Evolutionary conservation across 768 basidiomycete genomes (phyloP).

Genomic region (Russula compacta): DNA sequence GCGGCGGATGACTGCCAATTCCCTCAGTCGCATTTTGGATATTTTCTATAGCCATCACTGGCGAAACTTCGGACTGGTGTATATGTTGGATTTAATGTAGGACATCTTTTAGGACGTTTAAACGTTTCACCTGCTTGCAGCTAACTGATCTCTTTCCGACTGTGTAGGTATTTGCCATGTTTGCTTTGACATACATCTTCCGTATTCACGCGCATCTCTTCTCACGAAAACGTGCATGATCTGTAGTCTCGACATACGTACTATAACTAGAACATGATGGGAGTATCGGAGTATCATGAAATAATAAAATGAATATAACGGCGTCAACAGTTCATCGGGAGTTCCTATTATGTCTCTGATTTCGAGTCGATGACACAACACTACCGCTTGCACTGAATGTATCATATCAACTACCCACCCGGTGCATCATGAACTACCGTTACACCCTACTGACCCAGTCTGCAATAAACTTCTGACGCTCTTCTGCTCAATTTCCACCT

Average conservation of each 20-base stretch:
- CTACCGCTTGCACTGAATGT: too few relatives aligned
- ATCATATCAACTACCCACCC: too few relatives aligned
- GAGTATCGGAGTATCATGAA: too few relatives aligned
- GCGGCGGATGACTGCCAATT: slow-evolving; percentile 41
- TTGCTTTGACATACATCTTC: slow-evolving; percentile 48
- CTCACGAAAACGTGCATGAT: neutral
- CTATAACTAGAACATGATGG: neutral
- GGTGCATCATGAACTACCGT: too few relatives aligned
- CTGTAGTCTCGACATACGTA: too few relatives aligned
- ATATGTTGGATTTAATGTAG: slow-evolving; percentile 36
- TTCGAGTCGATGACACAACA: too few relatives aligned
- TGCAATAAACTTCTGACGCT: too few relatives aligned
- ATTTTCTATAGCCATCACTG: slow-evolving; percentile 46
- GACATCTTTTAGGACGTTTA: slow-evolving; percentile 22
- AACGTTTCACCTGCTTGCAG: neutral
- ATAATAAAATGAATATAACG: neutral
- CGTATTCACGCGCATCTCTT: slow-evolving; percentile 31
- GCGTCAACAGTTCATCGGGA: too few relatives aligned
- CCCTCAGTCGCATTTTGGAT: slow-evolving; percentile 44
- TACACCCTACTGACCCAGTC: too few relatives aligned
- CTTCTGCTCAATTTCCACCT: too few relatives aligned
- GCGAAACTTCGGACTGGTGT: slow-evolving; percentile 41
- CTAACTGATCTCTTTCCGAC: neutral
- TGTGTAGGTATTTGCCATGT: slow-evolving; percentile 38
- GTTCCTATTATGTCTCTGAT: too few relatives aligned